phyloP scores from a whole-genome alignment of 345 rosid species.

The Eucalyptus curtisii region DNA sequence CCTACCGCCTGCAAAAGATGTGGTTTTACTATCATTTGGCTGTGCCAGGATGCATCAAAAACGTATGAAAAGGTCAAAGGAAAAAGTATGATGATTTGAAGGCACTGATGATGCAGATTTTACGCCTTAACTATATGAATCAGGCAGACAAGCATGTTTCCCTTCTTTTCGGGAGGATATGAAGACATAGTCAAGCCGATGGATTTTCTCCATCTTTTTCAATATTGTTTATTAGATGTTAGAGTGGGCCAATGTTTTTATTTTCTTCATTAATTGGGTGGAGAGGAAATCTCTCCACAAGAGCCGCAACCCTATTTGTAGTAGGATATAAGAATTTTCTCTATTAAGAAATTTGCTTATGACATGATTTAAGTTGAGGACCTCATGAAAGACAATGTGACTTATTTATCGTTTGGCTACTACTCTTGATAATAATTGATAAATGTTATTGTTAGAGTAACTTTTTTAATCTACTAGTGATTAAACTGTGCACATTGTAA shows the following conservation, averaged over 20 bases:
- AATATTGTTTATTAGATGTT: background rate
- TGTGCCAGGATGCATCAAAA: background rate
- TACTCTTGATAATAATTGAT: no score
- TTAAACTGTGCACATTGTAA: no score
- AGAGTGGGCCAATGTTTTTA: background rate
- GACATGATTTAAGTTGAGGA: background rate
- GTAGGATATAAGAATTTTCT: no score
- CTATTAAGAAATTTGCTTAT: no score
- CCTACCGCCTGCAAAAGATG: background rate
- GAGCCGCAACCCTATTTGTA: background rate
- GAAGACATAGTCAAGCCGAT: background rate
- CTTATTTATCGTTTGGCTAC: background rate
- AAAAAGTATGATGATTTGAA: background rate
- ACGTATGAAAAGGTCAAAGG: background rate
- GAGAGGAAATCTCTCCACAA: background rate
- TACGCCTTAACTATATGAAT: background rate
- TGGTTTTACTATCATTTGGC: background rate
- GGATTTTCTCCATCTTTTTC: background rate
- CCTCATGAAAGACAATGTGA: background rate
- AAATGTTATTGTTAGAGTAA: no score
- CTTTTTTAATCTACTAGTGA: no score
- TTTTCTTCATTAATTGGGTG: background rate
- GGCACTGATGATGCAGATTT: background rate
- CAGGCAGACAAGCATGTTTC: background rate
- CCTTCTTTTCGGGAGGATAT: background rate